A percentile compares a stretch with the other conserved stretches of the same genome.
phyloP scores from a whole-genome alignment of 495 filamentous ascomycete species.

The Penicillium manginii region DNA sequence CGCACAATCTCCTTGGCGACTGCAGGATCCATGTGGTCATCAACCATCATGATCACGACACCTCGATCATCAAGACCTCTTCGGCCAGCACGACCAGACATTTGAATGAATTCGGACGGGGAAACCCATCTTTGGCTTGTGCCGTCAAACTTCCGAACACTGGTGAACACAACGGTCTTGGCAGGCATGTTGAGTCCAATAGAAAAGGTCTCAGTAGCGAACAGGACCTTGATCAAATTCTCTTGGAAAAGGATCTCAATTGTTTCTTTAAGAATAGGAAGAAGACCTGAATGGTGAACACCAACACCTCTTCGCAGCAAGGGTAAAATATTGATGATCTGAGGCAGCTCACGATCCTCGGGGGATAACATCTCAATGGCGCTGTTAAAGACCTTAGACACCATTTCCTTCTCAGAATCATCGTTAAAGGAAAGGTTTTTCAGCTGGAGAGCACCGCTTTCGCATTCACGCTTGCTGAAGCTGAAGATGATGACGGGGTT shows the following conservation, averaged over 20 bases:
- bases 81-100: conserved; percentile 95
- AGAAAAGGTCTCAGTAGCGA: conserved; percentile 98
- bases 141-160: conserved; percentile 93
- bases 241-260: conserved; percentile 99
- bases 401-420: conserved; percentile 94
- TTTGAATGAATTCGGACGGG: conserved; percentile 96
- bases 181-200: conserved; percentile 99
- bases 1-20: conserved; percentile 92
- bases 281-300: conserved; percentile 92
- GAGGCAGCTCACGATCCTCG: conserved; percentile 82
- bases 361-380: conserved; percentile 89
- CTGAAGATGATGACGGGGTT: conserved; percentile 99
- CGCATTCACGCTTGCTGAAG: conserved; percentile 97
- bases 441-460: conserved; percentile 81
- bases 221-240: conserved; percentile 94
- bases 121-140: conserved; percentile 81
- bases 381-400: conserved; percentile 87
- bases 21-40: conserved; percentile 94
- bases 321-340: conserved; percentile 90
- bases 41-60: conserved; percentile 99
- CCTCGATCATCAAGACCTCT: conserved; percentile 96
- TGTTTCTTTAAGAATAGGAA: conserved; percentile 96
- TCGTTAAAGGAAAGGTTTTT: conserved; percentile 92
- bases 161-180: conserved; percentile 97
- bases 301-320: conserved; percentile 90